Conservation (phyloP, 75 land plant genomes). For the Larix kaempferi region DNA sequence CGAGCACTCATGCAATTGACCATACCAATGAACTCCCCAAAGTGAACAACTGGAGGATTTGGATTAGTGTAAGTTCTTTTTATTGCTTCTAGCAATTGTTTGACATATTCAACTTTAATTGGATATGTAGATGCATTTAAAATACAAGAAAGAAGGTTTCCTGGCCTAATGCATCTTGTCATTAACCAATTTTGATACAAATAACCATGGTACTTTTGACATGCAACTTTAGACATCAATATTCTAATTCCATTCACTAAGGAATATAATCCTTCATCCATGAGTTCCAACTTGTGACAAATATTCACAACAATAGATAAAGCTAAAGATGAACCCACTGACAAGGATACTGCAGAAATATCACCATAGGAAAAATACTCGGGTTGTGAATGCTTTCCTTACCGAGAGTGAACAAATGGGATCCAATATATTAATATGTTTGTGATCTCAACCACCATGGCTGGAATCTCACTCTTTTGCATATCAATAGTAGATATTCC, state of each 20-base stretch:
- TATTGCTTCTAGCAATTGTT: conserved; percentile 34
- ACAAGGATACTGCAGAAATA: conserved; percentile 17
- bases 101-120: conserved; percentile 32
- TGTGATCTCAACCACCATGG: conserved; percentile 48
- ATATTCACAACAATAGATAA: conserved; percentile 51
- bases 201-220: conserved; percentile 20
- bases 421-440: conserved; percentile 53
- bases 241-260: conserved; percentile 32
- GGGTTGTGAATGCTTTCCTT: neutral
- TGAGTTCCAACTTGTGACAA: conserved; percentile 39
- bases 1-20: conserved; percentile 66
- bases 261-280: conserved; percentile 36
- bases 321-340: conserved; percentile 58
- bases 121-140: conserved; percentile 43
- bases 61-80: conserved; percentile 36
- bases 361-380: conserved; percentile 10
- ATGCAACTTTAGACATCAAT: conserved; percentile 36
- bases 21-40: conserved; percentile 74
- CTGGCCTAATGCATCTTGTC: conserved; percentile 63
- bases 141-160: conserved; percentile 50
- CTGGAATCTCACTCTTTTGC: conserved; percentile 37
- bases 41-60: conserved; percentile 36
- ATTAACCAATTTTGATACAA: conserved; percentile 48
- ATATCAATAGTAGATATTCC: conserved; percentile 51
- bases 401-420: conserved; percentile 5